phyloP scores from a whole-genome alignment of 106 monocot species.

The Dioscorea dumetorum region DNA sequence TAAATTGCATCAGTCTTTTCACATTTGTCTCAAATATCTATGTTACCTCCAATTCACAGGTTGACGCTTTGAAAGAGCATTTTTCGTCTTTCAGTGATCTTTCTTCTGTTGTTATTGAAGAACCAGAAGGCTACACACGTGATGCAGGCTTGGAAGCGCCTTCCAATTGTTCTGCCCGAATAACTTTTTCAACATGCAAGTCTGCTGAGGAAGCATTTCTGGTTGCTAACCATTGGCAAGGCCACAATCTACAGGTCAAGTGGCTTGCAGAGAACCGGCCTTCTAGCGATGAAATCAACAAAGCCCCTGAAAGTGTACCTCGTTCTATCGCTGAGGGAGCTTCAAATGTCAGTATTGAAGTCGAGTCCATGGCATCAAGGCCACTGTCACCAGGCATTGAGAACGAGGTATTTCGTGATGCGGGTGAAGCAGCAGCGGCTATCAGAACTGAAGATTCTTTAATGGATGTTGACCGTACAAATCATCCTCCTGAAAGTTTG shows the following conservation, averaged over 20 bases:
- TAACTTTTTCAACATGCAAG: conserved; percentile 4
- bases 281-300: not conserved
- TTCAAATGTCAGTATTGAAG: not conserved
- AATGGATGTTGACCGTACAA: not conserved
- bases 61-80: conserved; percentile 6
- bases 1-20: too few species aligned
- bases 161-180: not conserved
- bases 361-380: not conserved
- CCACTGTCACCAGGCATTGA: not conserved
- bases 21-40: too few species aligned
- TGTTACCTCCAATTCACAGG: not conserved
- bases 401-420: not conserved
- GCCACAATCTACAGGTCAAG: conserved; percentile 5
- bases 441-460: not conserved
- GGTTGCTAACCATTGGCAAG: conserved; percentile 4
- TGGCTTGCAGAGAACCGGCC: not conserved
- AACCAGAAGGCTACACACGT: not conserved
- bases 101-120: conserved; percentile 2
- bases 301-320: not conserved
- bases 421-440: not conserved
- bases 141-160: not conserved
- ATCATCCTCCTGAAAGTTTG: not conserved
- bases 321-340: not conserved
- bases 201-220: conserved; percentile 14
- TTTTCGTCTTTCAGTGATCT: conserved; percentile 8